Percentiles rank a stretch among this genome's conserved stretches.
These are phyloP conservation scores for Fusarium sp. DNA, from an alignment of 2,329 filamentous ascomycete species.

Conservation along the genomic window DNA sequence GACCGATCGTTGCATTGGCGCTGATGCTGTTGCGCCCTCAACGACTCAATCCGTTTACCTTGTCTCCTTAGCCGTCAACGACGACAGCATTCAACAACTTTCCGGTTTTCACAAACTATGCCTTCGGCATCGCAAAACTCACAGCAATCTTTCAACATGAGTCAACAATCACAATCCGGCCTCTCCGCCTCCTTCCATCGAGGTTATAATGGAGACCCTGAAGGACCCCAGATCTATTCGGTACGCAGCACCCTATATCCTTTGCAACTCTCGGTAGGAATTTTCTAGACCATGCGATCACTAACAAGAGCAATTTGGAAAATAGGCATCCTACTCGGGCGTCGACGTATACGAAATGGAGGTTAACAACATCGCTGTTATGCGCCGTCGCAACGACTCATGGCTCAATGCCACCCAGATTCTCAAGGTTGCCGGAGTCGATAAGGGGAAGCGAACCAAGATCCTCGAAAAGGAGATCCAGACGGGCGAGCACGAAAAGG, in stretches of 20 bases:
- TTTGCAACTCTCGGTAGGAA: neutral
- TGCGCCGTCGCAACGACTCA: constrained; percentile 93
- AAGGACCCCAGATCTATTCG: constrained; percentile 70
- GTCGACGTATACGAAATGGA: constrained; percentile 99
- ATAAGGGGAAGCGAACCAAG: constrained; percentile 97
- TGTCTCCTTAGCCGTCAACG: neutral
- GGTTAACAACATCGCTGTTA: constrained; percentile 90
- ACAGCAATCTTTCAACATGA: constrained; percentile 68
- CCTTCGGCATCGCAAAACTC: constrained; percentile 62
- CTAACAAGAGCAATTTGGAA: constrained; percentile 17
- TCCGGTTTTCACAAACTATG: constrained; percentile 38
- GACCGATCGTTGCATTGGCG: constrained; percentile 14
- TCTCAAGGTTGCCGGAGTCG: constrained; percentile 94
- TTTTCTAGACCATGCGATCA: constrained; percentile 6
- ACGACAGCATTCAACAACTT: neutral
- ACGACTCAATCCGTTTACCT: neutral
- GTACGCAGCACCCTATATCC: constrained; percentile 51
- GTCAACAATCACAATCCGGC: constrained; percentile 61
- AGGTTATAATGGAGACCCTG: constrained; percentile 47
- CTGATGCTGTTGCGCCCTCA: constrained; percentile 26
- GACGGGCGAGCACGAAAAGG: constrained; percentile 96
- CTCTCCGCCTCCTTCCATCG: constrained; percentile 51
- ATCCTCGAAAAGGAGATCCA: constrained; percentile 98
- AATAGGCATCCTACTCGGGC: constrained; percentile 87
- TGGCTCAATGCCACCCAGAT: constrained; percentile 99